Conservation (phyloP, 768 basidiomycete genomes). For the Filobasidium wieringae region DNA sequence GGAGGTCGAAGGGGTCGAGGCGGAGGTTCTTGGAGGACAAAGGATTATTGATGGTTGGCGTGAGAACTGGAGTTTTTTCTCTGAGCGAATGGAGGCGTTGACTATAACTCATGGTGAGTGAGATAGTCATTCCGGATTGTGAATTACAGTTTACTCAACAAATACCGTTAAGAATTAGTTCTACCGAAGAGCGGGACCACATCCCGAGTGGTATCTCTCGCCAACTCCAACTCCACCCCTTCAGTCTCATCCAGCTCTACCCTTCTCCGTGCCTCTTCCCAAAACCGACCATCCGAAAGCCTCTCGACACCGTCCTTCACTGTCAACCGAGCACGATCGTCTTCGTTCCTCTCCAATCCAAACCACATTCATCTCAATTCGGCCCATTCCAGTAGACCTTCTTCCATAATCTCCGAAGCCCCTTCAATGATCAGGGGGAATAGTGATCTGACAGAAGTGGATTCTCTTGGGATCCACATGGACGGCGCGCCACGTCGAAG, state of each 20-base stretch:
- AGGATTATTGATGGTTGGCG: slow-evolving; percentile 27
- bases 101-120: neutral
- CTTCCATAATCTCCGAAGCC: neutral
- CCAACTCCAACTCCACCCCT: neutral
- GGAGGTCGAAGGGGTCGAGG: slow-evolving; percentile 5
- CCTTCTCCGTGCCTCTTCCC: neutral
- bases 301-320: neutral
- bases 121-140: neutral
- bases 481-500: neutral
- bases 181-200: neutral
- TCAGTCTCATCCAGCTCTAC: too few species aligned
- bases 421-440: neutral
- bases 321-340: neutral
- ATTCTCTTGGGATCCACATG: neutral
- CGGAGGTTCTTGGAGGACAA: neutral
- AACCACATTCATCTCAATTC: neutral
- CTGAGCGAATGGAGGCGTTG: slow-evolving; percentile 24
- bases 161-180: neutral
- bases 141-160: neutral
- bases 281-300: neutral
- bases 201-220: neutral
- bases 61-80: slow-evolving; percentile 24
- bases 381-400: neutral
- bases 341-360: neutral
- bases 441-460: neutral